These are phyloP conservation scores for Tillandsia fasciculata DNA, from an alignment of 176 grass and related monocot species.

Conservation along the genomic window DNA sequence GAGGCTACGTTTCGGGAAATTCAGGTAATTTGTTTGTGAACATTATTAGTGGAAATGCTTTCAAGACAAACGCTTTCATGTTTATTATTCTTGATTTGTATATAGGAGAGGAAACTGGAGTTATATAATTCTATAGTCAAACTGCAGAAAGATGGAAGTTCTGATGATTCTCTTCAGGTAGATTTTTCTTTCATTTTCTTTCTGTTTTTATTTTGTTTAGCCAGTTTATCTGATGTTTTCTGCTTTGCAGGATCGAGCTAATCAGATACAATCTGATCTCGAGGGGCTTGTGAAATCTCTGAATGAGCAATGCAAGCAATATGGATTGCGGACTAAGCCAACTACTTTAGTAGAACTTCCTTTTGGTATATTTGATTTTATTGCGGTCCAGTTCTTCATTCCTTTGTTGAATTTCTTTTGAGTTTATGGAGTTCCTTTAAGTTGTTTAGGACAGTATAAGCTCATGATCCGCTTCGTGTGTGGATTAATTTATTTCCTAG, in stretches of 20 bases:
- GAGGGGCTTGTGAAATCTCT: constrained; percentile 71
- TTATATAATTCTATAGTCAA: constrained; percentile 83
- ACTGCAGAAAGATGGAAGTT: constrained; percentile 68
- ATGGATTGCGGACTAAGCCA: constrained; percentile 92
- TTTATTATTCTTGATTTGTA: constrained; percentile 27
- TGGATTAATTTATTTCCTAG: too few species aligned
- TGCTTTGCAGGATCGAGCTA: constrained; percentile 48
- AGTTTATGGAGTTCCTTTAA: not conserved
- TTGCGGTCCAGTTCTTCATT: not conserved
- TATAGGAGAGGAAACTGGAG: constrained; percentile 87
- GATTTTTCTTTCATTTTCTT: constrained; percentile 5
- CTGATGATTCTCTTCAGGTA: constrained; percentile 71
- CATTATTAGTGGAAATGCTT: not conserved
- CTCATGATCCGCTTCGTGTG: too few species aligned
- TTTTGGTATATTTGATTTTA: constrained; percentile 50
- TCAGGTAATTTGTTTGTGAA: constrained; percentile 43
- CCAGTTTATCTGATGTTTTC: constrained; percentile 1
- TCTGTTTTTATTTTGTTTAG: not conserved
- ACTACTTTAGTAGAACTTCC: constrained; percentile 89
- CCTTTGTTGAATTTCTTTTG: not conserved
- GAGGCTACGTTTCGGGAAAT: constrained; percentile 96
- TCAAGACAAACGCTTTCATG: constrained; percentile 4
- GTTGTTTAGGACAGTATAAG: not conserved
- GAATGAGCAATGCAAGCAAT: constrained; percentile 91
- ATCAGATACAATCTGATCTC: constrained; percentile 75